These are phyloP conservation scores for Warburgia ugandensis DNA, from an alignment of 164 flowering plant genomes.

Conservation along the genomic window DNA sequence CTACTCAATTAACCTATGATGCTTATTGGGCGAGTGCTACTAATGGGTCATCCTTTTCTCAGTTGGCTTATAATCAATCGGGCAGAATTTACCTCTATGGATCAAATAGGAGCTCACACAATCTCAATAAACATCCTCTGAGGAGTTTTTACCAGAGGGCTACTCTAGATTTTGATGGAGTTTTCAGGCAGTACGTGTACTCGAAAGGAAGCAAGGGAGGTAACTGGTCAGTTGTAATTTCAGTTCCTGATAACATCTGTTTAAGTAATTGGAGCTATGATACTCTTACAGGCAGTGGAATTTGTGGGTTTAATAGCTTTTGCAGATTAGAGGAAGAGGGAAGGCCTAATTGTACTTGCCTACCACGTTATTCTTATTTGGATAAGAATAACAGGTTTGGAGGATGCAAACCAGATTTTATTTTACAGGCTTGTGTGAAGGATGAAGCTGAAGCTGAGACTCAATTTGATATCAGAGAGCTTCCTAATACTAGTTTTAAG, in stretches of 20 bases:
- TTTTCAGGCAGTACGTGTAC: constrained; percentile 16
- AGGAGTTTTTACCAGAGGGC: constrained; percentile 28
- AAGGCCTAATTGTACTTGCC: constrained; percentile 34
- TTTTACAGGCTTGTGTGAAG: constrained; percentile 13
- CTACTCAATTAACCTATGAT: background rate
- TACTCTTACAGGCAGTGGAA: constrained; percentile 11
- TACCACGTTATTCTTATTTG: constrained; percentile 22
- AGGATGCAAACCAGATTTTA: constrained; percentile 26
- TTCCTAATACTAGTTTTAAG: constrained; percentile 26
- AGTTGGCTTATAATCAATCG: constrained; percentile 7
- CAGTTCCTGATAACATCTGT: constrained; percentile 15
- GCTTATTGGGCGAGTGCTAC: constrained; percentile 2
- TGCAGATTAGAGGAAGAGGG: constrained; percentile 23
- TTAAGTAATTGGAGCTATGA: background rate
- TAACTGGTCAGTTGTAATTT: constrained; percentile 10
- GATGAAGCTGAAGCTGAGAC: constrained; percentile 3
- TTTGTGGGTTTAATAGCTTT: constrained; percentile 46
- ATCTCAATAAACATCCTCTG: constrained; percentile 1
- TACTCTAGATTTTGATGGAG: constrained; percentile 21
- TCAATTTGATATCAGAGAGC: constrained; percentile 4
- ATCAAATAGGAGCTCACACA: constrained; percentile 9
- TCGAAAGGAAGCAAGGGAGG: constrained; percentile 4
- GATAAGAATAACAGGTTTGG: constrained; percentile 23
- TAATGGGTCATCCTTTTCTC: background rate
- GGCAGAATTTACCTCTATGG: constrained; percentile 23